These are phyloP conservation scores for Mycosphaerella sp. DNA, from an alignment of 2,329 filamentous ascomycete species.

Conservation along the genomic window DNA sequence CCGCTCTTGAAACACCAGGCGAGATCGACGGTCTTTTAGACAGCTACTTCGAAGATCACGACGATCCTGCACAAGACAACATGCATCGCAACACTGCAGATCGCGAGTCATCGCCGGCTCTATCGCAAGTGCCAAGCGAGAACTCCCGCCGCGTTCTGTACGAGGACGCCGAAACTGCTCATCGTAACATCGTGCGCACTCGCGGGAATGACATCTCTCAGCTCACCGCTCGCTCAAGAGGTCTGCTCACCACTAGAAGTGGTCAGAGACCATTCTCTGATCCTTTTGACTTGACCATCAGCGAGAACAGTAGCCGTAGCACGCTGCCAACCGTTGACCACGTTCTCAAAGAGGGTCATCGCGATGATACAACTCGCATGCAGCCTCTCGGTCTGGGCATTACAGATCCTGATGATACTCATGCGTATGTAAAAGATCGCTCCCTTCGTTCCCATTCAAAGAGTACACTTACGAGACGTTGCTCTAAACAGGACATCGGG, in stretches of 20 bases:
- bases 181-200: conserved; percentile 27
- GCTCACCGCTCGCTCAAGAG: conserved; percentile 9
- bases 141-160: conserved; percentile 25
- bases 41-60: conserved; percentile 28
- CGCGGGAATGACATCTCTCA: conserved; percentile 8
- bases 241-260: conserved; percentile 6
- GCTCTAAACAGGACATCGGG: conserved; percentile 25
- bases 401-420: conserved; percentile 22
- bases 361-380: conserved; percentile 9
- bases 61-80: conserved; percentile 1
- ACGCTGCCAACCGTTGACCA: conserved; percentile 16
- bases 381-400: conserved; percentile 15
- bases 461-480: conserved; percentile 34
- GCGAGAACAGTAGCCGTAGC: conserved; percentile 20
- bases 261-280: conserved; percentile 15
- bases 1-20: conserved; percentile 30
- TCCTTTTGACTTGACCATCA: conserved; percentile 29
- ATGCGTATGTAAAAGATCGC: conserved; percentile 30
- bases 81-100: conserved; percentile 11
- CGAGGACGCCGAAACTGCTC: conserved; percentile 25
- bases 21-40: conserved; percentile 33
- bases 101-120: conserved; percentile 19
- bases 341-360: conserved; percentile 15
- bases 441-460: conserved; percentile 26
- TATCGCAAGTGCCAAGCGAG: conserved; percentile 15